These are phyloP conservation scores for Ottelia alismoides DNA, from an alignment of 106 monocot species.

Conservation along the genomic window DNA sequence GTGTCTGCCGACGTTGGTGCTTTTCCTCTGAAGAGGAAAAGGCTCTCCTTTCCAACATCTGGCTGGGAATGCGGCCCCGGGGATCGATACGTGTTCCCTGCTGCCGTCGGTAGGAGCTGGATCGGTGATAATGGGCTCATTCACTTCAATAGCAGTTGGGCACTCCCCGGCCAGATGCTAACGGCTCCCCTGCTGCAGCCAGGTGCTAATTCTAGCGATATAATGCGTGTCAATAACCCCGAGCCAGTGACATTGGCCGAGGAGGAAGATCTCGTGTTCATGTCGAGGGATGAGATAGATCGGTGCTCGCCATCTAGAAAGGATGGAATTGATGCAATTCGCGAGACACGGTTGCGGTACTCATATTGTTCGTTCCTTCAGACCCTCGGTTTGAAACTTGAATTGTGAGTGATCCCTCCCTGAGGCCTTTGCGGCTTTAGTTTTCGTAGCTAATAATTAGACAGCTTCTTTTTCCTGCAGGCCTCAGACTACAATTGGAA, in stretches of 20 bases:
- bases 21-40: slow-evolving; percentile 28
- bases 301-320: slow-evolving; percentile 79
- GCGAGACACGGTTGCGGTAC: slow-evolving; percentile 58
- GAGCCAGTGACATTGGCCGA: slow-evolving; percentile 1
- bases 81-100: background rate
- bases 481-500: slow-evolving; percentile 79
- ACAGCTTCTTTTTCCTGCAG: no score
- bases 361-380: slow-evolving; percentile 75
- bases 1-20: background rate
- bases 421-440: no score
- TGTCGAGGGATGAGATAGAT: slow-evolving; percentile 89
- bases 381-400: slow-evolving; percentile 53
- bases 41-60: slow-evolving; percentile 1
- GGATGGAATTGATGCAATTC: slow-evolving; percentile 57
- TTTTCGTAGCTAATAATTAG: no score
- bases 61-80: slow-evolving; percentile 4
- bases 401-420: no score
- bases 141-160: no score
- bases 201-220: background rate
- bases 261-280: slow-evolving; percentile 14
- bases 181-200: background rate
- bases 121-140: background rate
- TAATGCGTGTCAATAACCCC: background rate
- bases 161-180: slow-evolving; percentile 1
- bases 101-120: background rate